These are phyloP conservation scores for Neurospora sp. DNA, from an alignment of 2,329 filamentous ascomycete genomes.

Conservation along the genomic window DNA sequence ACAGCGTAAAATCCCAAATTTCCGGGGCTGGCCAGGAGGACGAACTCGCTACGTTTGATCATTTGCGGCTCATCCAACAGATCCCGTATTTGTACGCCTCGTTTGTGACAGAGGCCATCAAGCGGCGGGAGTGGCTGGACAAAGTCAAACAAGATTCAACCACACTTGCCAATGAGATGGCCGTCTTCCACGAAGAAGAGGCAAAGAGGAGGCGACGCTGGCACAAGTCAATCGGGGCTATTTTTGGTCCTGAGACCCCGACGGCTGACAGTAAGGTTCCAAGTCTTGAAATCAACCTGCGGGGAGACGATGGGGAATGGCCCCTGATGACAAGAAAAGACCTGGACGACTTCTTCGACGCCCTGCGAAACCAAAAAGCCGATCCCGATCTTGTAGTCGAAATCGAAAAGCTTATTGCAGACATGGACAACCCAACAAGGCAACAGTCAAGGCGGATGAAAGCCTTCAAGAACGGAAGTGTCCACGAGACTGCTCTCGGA, in stretches of 20 bases:
- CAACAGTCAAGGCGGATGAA: constrained; percentile 81
- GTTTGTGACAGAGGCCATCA: constrained; percentile 75
- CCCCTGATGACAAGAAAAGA: constrained; percentile 68
- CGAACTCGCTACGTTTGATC: constrained; percentile 70
- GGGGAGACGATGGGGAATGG: constrained; percentile 73
- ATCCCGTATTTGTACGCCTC: constrained; percentile 86
- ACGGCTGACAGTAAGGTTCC: constrained; percentile 58
- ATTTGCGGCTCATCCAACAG: constrained; percentile 69
- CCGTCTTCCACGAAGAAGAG: constrained; percentile 86
- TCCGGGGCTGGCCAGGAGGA: constrained; percentile 63
- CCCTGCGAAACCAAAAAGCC: constrained; percentile 54
- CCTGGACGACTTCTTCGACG: constrained; percentile 61
- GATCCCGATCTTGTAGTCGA: constrained; percentile 61
- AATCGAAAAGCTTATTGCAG: constrained; percentile 65
- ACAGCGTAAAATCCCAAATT: constrained; percentile 62
- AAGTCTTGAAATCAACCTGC: constrained; percentile 75
- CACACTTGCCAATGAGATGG: constrained; percentile 85
- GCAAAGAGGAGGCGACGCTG: constrained; percentile 80
- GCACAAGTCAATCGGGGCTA: constrained; percentile 74
- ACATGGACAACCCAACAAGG: constrained; percentile 72
- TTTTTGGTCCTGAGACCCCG: constrained; percentile 54
- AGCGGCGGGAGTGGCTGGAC: constrained; percentile 81
- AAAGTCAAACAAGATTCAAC: constrained; percentile 84
- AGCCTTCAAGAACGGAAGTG: constrained; percentile 92
- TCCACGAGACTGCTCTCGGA: constrained; percentile 84